Conservation (phyloP, 257 asterid genomes). For the Cordia subcordata region DNA sequence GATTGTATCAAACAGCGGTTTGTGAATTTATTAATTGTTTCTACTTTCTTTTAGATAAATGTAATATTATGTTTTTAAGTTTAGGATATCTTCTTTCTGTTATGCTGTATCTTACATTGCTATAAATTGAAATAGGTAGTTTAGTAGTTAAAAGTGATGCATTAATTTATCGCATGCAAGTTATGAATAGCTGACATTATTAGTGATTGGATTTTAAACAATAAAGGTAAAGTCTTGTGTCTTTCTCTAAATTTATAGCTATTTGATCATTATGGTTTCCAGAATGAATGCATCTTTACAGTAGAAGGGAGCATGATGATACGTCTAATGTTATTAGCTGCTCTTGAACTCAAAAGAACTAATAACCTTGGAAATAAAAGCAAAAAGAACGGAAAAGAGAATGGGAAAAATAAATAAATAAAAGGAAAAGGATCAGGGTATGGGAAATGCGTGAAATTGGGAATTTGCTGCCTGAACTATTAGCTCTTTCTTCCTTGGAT, state of each 20-base stretch:
- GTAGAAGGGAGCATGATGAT: not conserved
- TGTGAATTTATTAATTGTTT: constrained; percentile 5
- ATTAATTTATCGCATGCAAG: too few species aligned
- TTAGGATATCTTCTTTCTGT: not conserved
- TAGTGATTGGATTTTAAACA: too few species aligned
- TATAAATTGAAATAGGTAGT: not conserved
- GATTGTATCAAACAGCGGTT: constrained; percentile 79
- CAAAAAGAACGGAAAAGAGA: too few species aligned
- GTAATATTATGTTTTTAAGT: not conserved
- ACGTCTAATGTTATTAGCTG: not conserved
- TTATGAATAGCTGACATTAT: too few species aligned
- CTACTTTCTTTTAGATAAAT: not conserved
- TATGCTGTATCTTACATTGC: too few species aligned
- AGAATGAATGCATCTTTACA: not conserved
- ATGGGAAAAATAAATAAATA: too few species aligned
- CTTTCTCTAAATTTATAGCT: too few species aligned
- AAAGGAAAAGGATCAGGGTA: not conserved
- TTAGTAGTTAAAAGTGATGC: not conserved
- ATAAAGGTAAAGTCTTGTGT: too few species aligned
- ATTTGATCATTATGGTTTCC: too few species aligned
- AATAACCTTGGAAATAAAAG: too few species aligned
- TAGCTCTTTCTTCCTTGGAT: not conserved
- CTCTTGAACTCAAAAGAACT: not conserved
- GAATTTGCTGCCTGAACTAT: not conserved
- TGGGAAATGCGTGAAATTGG: not conserved